phyloP scores from a whole-genome alignment of 73 alveolate species.

The Paramecium sonneborni region DNA sequence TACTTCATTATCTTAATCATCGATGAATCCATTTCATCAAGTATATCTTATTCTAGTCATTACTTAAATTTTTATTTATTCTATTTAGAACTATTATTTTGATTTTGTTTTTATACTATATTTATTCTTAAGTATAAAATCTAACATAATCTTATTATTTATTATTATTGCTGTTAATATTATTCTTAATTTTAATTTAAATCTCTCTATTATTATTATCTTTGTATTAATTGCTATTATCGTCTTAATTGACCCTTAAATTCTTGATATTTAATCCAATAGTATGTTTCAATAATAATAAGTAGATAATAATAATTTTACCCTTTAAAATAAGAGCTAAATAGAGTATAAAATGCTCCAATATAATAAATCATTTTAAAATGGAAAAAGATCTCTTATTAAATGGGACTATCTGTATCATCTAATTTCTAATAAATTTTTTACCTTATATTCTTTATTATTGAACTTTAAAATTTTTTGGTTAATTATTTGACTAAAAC shows the following conservation, averaged over 20 bases:
- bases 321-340: neutral
- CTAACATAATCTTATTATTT: neutral
- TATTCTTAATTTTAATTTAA: neutral
- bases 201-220: neutral
- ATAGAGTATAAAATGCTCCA: neutral
- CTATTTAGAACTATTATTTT: no score
- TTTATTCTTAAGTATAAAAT: no score
- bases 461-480: neutral
- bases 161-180: neutral
- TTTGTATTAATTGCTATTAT: slow-evolving; percentile 7
- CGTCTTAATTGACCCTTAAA: neutral
- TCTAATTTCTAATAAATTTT: neutral
- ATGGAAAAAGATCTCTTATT: neutral
- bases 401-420: neutral
- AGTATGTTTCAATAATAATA: neutral
- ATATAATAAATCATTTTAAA: neutral
- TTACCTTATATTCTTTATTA: neutral
- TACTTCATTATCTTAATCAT: neutral
- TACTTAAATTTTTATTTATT: no score
- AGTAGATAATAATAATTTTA: neutral
- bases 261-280: slow-evolving; percentile 22
- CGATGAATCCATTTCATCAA: neutral
- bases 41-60: neutral
- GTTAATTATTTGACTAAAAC: neutral
- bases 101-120: no score